Evolutionary conservation across 495 filamentous ascomycete species (phyloP).

Genomic region (Talaromyces proteolyticus): DNA sequence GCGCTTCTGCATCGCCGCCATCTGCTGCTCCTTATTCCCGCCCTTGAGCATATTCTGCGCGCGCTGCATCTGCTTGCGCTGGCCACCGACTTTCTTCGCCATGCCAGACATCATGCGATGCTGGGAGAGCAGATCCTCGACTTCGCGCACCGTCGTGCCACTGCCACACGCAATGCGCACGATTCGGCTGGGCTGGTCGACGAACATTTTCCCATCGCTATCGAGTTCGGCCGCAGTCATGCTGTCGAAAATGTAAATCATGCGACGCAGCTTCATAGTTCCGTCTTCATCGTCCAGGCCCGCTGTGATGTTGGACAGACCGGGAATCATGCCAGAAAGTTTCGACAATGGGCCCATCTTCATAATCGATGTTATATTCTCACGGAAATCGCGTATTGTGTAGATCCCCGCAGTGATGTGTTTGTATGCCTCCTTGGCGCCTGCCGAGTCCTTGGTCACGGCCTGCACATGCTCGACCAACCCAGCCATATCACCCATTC

Average conservation of each 20-base stretch:
- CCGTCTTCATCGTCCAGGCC: conserved; percentile 97
- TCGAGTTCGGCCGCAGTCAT: conserved; percentile 97
- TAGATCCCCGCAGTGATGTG: conserved; percentile 96
- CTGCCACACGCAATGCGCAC: conserved; percentile 84
- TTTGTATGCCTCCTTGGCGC: conserved; percentile 96
- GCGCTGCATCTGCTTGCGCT: conserved; percentile 93
- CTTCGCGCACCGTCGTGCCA: conserved; percentile 87
- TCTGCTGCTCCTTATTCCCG: conserved; percentile 81
- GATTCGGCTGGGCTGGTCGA: conserved; percentile 90
- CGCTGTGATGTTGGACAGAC: conserved; percentile 84
- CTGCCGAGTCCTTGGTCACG: conserved; percentile 74
- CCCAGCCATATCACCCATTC: conserved; percentile 96
- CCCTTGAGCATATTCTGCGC: conserved; percentile 89
- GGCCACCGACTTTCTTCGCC: conserved; percentile 97
- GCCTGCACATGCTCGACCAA: conserved; percentile 95
- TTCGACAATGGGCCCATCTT: conserved; percentile 98
- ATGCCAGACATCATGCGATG: conserved; percentile 98
- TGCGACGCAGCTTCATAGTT: conserved; percentile 83
- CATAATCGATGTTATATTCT: conserved; percentile 97
- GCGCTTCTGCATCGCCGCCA: conserved; percentile 96
- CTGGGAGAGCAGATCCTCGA: conserved; percentile 96
- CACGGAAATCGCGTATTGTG: conserved; percentile 87
- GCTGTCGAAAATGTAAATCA: conserved; percentile 98
- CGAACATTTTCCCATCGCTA: conserved; percentile 88
- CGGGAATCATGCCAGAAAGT: conserved; percentile 98